Conservation (phyloP, 2,329 filamentous ascomycete species). For the Chaetomiaceae sp. region DNA sequence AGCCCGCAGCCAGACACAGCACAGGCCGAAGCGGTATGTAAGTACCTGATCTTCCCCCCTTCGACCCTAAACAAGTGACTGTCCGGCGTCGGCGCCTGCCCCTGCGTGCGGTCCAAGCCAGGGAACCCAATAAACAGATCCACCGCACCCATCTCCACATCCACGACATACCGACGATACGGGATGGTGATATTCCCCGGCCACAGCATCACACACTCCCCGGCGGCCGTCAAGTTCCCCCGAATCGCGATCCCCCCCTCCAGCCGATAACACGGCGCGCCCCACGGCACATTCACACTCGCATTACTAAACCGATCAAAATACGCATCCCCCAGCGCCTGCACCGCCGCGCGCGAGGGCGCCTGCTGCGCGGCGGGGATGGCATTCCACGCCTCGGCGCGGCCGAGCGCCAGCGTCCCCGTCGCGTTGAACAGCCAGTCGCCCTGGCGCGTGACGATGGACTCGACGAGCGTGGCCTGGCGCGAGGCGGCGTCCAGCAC, state of each 20-base stretch:
- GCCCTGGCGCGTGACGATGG: slow-evolving; percentile 19
- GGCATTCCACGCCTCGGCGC: slow-evolving; percentile 18
- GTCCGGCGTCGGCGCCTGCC: slow-evolving; percentile 20
- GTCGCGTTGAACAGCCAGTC: slow-evolving; percentile 28
- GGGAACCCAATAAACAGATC: slow-evolving; percentile 26
- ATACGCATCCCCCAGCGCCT: slow-evolving; percentile 24
- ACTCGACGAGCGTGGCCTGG: slow-evolving; percentile 24
- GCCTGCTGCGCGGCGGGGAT: slow-evolving; percentile 20
- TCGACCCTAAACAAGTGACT: slow-evolving; percentile 27
- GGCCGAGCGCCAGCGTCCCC: slow-evolving; percentile 18
- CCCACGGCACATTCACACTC: slow-evolving; percentile 19
- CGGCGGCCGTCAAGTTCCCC: slow-evolving; percentile 8
- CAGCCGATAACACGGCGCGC: slow-evolving; percentile 21
- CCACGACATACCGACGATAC: slow-evolving; percentile 25
- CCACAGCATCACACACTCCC: slow-evolving; percentile 14
- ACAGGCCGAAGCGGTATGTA: slow-evolving; percentile 21
- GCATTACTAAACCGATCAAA: slow-evolving; percentile 24
- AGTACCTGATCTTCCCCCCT: slow-evolving; percentile 24
- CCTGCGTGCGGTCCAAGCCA: slow-evolving; percentile 20
- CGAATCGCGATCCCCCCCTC: slow-evolving; percentile 23
- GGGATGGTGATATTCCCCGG: slow-evolving; percentile 21
- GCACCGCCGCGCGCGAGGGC: slow-evolving; percentile 14
- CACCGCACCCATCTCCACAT: slow-evolving; percentile 24
- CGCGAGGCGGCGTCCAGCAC: slow-evolving; percentile 19
- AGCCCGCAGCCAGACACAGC: slow-evolving; percentile 15